Evolutionary conservation across 352 stramenopile genomes (phyloP), one percentile per base, ranked within the genome.

Genomic region (Phytophthora chlamydospora): DNA sequence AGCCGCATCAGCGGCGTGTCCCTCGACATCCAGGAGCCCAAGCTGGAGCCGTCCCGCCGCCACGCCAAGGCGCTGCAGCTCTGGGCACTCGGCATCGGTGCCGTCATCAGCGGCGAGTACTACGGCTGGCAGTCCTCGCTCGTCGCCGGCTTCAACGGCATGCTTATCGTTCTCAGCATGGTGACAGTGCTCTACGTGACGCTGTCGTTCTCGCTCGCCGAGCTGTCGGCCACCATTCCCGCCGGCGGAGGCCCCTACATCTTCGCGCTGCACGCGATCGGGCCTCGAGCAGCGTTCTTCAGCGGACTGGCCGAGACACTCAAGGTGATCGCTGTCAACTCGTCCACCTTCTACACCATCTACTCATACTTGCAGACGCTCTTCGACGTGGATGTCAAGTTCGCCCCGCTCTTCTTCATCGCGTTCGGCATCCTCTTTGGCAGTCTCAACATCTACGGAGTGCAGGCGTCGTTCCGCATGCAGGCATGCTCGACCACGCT

Each of bases 51-150:
- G 3, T 29, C 68, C 5, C 75, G 72, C 40, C 74, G 76, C 16
- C 80, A 80, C 41, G 76, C 76, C 33, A 81, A 78, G 32, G 76
- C 65, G 8, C 72, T 78, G 41, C 78, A 88, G 38, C 68, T 88
- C 51, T 85, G 76, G 78, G 78, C 78, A 6, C 61, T 88, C 5
- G 78, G 78, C 5, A 80, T 88, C 40, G 78, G 61, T 0, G 61
- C 61, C 1, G 61, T 69, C 14, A 69, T 69, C 53, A 64, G 61
- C 33, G 61, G 53, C 16, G 76, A 88, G 45, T 88, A 83, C 64
- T 88, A 83, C 63, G 78, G 78, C 48, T 88, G 78, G 78, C 78
- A 88, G 39, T 61, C 76, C 5, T 77, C 73, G n/a, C 67, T 88
- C 21, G 60, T 78, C 34, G 73, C 78, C 6, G 78, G 78, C 39